Base-by-base conservation (phyloP, 164 flowering plant genomes). In the Liriodendron chinense region DNA sequence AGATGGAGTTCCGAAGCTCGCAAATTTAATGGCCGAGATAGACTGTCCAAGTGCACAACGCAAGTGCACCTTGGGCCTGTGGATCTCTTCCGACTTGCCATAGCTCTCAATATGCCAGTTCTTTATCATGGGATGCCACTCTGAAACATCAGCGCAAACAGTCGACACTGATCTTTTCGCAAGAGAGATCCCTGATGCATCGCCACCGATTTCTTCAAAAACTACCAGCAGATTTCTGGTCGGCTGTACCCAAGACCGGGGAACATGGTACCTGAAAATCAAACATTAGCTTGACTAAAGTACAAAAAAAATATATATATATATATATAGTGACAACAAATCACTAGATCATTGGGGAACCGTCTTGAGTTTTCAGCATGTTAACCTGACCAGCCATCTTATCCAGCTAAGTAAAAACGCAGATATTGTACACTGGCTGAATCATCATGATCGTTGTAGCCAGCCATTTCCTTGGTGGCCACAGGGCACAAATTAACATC, bases 1-100 rank as follows among this genome's bases (percentile, higher is more conserved):
- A 20, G 80, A 25, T 65, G 99, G 99, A 57, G 98, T 96, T 48
- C 99, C 99, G 74, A 91, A 96, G 88, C 99, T 96, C 67, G 99
- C 99, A 85, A 96, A 96, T 79, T 90, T 91, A 56, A 96, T 94
- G 62, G 94, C 78, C n/a, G 97, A 84, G 74, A 96, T 94, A 28
- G 88, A 74, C 47, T 91, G 97, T 34, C 93, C 95, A 9, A 77
- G 77, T 65, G 86, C 85, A 80, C 99, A 96, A 5, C 73, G 85
- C 67, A 96, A 82, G 75, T 89, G 97, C 76, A 91, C 90, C 84
- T 93, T 94, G 21, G 99, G 94, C 26, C 50, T 87, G 78, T 80
- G 94, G 53, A 89, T 62, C 74, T 85, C 90, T 81, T 92, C 87
- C 48, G 91, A 59, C 75, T 78, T 86, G 25, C 90, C 96, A 73